phyloP scores from a whole-genome alignment of 1,139 yeast genomes.

The Kodamaea sp. region DNA sequence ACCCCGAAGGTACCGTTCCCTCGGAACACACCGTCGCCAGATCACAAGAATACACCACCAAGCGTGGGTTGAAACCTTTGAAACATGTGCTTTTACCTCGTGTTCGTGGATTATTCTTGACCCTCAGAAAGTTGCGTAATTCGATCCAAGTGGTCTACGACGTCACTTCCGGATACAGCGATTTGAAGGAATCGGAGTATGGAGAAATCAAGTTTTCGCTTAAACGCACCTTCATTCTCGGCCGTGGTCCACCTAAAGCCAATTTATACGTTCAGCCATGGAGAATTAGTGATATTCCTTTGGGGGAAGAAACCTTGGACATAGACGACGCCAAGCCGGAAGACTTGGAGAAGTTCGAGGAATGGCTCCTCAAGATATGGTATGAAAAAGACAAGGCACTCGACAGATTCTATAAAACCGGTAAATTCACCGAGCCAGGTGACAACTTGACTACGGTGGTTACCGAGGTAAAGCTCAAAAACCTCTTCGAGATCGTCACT shows the following conservation, averaged over 20 bases:
- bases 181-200: conserved; percentile 58
- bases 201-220: conserved; percentile 81
- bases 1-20: conserved; percentile 95
- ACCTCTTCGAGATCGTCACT: conserved; percentile 16
- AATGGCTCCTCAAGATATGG: conserved; percentile 83
- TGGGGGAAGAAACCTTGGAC: conserved; percentile 50
- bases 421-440: conserved; percentile 41
- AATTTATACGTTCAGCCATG: conserved; percentile 65
- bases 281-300: conserved; percentile 63
- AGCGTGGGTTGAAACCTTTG: conserved; percentile 47
- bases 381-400: conserved; percentile 70
- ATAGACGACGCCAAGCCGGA: conserved; percentile 48
- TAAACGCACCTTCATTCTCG: conserved; percentile 61
- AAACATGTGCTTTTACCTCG: conserved; percentile 78
- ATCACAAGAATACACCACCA: conserved; percentile 58
- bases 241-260: conserved; percentile 69
- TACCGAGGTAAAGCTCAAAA: conserved; percentile 15
- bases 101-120: conserved; percentile 72
- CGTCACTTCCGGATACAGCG: conserved; percentile 79
- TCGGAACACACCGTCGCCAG: conserved; percentile 63
- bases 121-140: conserved; percentile 58
- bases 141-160: conserved; percentile 76
- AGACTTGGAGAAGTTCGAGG: conserved; percentile 53
- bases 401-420: conserved; percentile 58
- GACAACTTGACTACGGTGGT: conserved; percentile 10